A percentile compares a stretch with the other conserved stretches of the same genome.
phyloP scores from a whole-genome alignment of 306 rosid genomes.

The Trifolium subterraneum region DNA sequence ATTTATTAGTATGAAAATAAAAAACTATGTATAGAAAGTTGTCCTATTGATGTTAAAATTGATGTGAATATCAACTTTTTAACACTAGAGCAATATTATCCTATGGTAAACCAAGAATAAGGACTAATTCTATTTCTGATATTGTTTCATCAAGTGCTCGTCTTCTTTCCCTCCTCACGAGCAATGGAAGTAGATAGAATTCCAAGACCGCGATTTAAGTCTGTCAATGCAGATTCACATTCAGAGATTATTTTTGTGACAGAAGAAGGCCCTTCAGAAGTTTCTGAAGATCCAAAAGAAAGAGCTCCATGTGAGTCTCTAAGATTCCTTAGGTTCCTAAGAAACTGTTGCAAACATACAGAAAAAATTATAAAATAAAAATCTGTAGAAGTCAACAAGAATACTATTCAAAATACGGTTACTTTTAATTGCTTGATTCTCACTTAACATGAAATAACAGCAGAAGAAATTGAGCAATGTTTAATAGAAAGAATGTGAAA shows the following conservation, averaged over 20 bases:
- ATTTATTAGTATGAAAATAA: background rate
- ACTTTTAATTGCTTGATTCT: conserved; percentile 13
- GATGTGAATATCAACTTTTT: no score
- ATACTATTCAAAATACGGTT: conserved; percentile 6
- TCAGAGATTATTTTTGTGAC: conserved; percentile 85
- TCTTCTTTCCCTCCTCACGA: conserved; percentile 70
- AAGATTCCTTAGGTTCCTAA: conserved; percentile 83
- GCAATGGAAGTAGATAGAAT: conserved; percentile 93
- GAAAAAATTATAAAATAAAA: background rate
- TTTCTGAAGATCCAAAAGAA: conserved; percentile 81
- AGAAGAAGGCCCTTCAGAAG: conserved; percentile 84
- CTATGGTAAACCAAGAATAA: conserved; percentile 13
- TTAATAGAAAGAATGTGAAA: conserved; percentile 7
- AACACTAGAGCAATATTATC: no score
- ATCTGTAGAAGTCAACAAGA: background rate
- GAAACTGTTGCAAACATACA: conserved; percentile 59
- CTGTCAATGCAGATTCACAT: conserved; percentile 87
- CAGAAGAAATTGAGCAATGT: background rate
- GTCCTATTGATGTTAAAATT: no score
- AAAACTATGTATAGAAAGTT: background rate
- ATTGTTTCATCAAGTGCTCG: conserved; percentile 46
- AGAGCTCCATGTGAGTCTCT: conserved; percentile 90
- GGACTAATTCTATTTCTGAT: conserved; percentile 24
- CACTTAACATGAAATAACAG: background rate
- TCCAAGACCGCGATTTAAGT: conserved; percentile 85